phyloP scores from a whole-genome alignment of 2,329 filamentous ascomycete species.

The Chlorencoelia australis region DNA sequence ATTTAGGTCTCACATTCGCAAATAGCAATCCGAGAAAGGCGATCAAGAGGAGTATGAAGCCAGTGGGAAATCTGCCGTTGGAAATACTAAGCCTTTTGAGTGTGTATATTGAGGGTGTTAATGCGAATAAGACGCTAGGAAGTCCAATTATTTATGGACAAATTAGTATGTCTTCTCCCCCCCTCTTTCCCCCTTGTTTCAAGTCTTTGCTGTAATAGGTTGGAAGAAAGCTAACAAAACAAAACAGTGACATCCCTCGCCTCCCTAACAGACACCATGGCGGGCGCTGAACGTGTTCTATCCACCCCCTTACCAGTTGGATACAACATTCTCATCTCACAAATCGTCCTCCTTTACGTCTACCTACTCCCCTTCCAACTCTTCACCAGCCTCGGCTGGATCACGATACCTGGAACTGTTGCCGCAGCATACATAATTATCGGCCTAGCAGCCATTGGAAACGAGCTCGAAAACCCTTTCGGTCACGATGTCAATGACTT shows the following conservation, averaged over 20 bases:
- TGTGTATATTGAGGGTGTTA: slow-evolving; percentile 19
- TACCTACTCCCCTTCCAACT: slow-evolving; percentile 76
- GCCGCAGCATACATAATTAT: slow-evolving; percentile 73
- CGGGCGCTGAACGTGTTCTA: slow-evolving; percentile 66
- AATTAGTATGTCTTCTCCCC: slow-evolving; percentile 21
- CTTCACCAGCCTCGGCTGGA: slow-evolving; percentile 50
- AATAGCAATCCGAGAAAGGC: slow-evolving; percentile 68
- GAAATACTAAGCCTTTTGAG: slow-evolving; percentile 69
- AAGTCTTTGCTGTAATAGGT: slow-evolving; percentile 24
- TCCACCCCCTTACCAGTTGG: slow-evolving; percentile 75
- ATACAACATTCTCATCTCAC: slow-evolving; percentile 74
- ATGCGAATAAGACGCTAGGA: slow-evolving; percentile 29
- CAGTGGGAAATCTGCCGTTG: slow-evolving; percentile 73
- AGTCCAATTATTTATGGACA: slow-evolving; percentile 20
- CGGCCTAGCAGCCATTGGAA: slow-evolving; percentile 64
- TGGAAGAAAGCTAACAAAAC: not conserved
- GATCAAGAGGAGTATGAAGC: slow-evolving; percentile 61
- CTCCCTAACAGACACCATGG: slow-evolving; percentile 62
- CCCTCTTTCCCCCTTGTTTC: slow-evolving; percentile 20
- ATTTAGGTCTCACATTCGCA: slow-evolving; percentile 67
- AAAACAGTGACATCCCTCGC: too few species aligned
- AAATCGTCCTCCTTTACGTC: slow-evolving; percentile 81
- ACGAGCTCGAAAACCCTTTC: slow-evolving; percentile 79
- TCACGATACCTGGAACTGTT: slow-evolving; percentile 68
- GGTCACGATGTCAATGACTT: slow-evolving; percentile 76